phyloP scores from a whole-genome alignment of 2,329 filamentous ascomycete species.

The Cladobotryum protrusum region DNA sequence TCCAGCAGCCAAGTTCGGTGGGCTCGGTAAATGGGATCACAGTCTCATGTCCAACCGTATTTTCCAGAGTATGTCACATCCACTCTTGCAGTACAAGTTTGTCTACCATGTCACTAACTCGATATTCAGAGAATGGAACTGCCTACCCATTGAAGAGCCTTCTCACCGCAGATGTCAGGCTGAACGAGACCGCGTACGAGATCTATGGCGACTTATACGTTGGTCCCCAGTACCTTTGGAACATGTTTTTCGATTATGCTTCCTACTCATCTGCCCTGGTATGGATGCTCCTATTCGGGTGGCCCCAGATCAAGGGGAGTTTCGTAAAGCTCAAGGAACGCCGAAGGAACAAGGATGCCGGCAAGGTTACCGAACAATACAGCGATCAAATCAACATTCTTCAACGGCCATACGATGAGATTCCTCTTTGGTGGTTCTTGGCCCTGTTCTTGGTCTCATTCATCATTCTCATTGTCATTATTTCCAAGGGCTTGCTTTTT shows the following conservation, averaged over 20 bases:
- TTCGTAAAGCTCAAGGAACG: constrained; percentile 37
- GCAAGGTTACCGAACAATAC: constrained; percentile 48
- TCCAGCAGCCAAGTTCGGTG: constrained; percentile 53
- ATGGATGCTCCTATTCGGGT: constrained; percentile 54
- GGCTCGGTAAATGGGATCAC: constrained; percentile 44
- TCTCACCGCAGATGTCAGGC: constrained; percentile 27
- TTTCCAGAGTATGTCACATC: constrained; percentile 29
- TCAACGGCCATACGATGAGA: constrained; percentile 50
- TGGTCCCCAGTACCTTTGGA: constrained; percentile 51
- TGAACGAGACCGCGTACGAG: constrained; percentile 44
- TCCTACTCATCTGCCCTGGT: constrained; percentile 51
- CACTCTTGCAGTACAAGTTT: not conserved
- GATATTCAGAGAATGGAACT: constrained; percentile 23
- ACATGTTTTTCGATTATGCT: constrained; percentile 55
- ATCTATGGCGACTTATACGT: constrained; percentile 51
- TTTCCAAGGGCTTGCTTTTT: constrained; percentile 46
- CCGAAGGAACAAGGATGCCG: constrained; percentile 20
- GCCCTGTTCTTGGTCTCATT: constrained; percentile 42
- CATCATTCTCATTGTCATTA: constrained; percentile 44
- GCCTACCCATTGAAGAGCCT: constrained; percentile 28
- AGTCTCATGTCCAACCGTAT: constrained; percentile 53
- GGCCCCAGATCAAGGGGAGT: constrained; percentile 39
- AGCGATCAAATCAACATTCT: constrained; percentile 53
- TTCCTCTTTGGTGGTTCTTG: constrained; percentile 53
- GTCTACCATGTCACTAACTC: not conserved